A percentile compares a stretch with the other conserved stretches of the same genome.
These are phyloP conservation scores for Globisporangium nodosum DNA, from an alignment of 352 stramenopile species.

Conservation along the genomic window DNA sequence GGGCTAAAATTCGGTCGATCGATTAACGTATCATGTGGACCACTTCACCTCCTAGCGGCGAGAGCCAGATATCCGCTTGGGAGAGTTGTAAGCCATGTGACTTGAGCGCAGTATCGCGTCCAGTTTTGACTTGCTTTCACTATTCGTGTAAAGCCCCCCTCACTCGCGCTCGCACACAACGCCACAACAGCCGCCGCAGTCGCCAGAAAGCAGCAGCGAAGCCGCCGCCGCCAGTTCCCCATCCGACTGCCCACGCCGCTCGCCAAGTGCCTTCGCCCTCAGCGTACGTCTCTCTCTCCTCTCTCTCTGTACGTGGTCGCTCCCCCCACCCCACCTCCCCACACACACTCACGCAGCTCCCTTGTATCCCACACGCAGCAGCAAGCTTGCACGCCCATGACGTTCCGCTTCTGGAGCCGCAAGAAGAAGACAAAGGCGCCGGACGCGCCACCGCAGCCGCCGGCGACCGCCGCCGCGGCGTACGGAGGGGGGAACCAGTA, in stretches of 20 bases:
- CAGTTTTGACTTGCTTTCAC: background rate
- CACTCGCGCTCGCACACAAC: background rate
- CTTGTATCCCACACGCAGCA: too few species aligned
- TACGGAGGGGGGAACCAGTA: constrained; percentile 7
- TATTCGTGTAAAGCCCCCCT: background rate
- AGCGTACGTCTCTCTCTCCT: background rate
- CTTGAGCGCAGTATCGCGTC: background rate
- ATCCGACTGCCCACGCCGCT: background rate
- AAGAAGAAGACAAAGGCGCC: constrained; percentile 56
- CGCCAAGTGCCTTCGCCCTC: background rate
- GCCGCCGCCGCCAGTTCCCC: constrained; percentile 1
- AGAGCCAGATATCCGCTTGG: background rate
- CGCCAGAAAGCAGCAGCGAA: background rate
- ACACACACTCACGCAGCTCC: too few species aligned
- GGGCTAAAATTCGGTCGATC: background rate
- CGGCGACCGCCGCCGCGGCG: constrained; percentile 1
- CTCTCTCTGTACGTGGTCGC: background rate
- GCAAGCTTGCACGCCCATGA: constrained; percentile 24
- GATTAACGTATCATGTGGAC: background rate
- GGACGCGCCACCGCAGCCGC: background rate
- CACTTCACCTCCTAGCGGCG: background rate
- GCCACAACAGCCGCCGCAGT: constrained; percentile 2
- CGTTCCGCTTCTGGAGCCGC: constrained; percentile 69
- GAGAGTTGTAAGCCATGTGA: background rate
- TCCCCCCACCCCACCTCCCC: background rate